Base-by-base conservation (phyloP, 1,284 basidiomycete genomes). In the Ceratobasidium sp. region DNA sequence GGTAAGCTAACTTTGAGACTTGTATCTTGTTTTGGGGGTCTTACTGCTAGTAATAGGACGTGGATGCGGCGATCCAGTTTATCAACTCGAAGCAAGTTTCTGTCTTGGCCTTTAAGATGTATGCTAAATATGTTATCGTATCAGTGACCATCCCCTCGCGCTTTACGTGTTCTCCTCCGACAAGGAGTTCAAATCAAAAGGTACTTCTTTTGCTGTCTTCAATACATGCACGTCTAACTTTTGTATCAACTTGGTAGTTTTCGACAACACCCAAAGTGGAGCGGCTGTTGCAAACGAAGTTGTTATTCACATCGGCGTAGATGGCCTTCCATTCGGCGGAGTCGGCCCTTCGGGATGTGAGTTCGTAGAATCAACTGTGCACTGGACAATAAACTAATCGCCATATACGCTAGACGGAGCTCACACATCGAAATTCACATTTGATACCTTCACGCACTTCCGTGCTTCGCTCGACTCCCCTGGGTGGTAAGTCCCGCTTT, bases 151-250 rank as follows among this genome's bases (percentile, higher is more conserved):
- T 77, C 93, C 94, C 1, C 86, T 96, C 7, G 88, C 90, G 0
- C 82, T 95, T 14, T 95, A 96, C 79, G 88, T 93, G 44, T 96
- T 95, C 83, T 86, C 91, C 0, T 82, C 87, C 69, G 87, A 91
- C 79, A 78, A 85, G 0, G 82, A 81, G 27, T 86, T 90, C 79
- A 93, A 93, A 81, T 81, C 85, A 24, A 90, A 91, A 82, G 87
- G 91, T 89, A 76, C 24, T 79, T 81, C 14, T 2, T 24, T 1
- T 31, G 27, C 22, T 45, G n/a, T 51, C 4, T 9, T 31, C 8
- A 15, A 44, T 22, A 17, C 27, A 62, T 51, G 29, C 22, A 62
- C 24, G 41, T 4, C n/a, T 62, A 27, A 53, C 15, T n/a, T 27
- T 51, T 45, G 24, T 45, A 31, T 51, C 27, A 19, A 24, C 41